These are phyloP conservation scores for Nothopassalora personata DNA, from an alignment of 2,329 filamentous ascomycete species.

Conservation along the genomic window DNA sequence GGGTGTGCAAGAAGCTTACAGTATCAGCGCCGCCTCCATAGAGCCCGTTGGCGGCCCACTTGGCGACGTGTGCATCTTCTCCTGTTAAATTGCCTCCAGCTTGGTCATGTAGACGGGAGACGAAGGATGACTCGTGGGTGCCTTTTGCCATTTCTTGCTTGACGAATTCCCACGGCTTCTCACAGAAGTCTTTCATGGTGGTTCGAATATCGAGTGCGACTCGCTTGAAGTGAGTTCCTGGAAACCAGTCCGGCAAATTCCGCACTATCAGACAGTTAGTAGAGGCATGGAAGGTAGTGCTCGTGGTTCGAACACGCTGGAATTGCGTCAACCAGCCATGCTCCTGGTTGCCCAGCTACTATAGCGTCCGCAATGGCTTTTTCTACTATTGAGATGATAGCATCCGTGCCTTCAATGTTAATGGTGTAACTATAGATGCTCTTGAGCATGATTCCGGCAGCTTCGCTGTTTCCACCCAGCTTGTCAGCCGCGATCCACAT, in stretches of 20 bases:
- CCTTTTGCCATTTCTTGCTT: slow-evolving; percentile 30
- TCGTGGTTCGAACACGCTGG: slow-evolving; percentile 30
- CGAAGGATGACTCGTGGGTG: slow-evolving; percentile 37
- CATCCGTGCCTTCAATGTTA: slow-evolving; percentile 37
- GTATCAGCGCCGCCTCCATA: slow-evolving; percentile 43
- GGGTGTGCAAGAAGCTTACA: slow-evolving; percentile 5
- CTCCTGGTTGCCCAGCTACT: slow-evolving; percentile 38
- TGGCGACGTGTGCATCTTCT: slow-evolving; percentile 34
- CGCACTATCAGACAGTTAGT: slow-evolving; percentile 23
- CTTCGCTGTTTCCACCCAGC: slow-evolving; percentile 18
- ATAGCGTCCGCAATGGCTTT: slow-evolving; percentile 39
- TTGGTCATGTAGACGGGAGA: slow-evolving; percentile 38
- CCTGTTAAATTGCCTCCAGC: slow-evolving; percentile 12
- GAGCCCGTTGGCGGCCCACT: slow-evolving; percentile 41
- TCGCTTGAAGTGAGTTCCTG: slow-evolving; percentile 42
- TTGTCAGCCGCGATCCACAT: background rate
- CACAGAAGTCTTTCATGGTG: slow-evolving; percentile 29
- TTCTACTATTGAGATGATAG: slow-evolving; percentile 40
- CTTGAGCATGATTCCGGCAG: slow-evolving; percentile 41
- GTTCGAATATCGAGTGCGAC: slow-evolving; percentile 37
- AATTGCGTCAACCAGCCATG: slow-evolving; percentile 44
- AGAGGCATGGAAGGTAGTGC: background rate
- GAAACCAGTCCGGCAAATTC: slow-evolving; percentile 43
- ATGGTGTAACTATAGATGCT: slow-evolving; percentile 45
- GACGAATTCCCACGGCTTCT: slow-evolving; percentile 43